Conservation (phyloP, 371 early-diverging fungal genomes). For the Choanephora cucurbitarum region DNA sequence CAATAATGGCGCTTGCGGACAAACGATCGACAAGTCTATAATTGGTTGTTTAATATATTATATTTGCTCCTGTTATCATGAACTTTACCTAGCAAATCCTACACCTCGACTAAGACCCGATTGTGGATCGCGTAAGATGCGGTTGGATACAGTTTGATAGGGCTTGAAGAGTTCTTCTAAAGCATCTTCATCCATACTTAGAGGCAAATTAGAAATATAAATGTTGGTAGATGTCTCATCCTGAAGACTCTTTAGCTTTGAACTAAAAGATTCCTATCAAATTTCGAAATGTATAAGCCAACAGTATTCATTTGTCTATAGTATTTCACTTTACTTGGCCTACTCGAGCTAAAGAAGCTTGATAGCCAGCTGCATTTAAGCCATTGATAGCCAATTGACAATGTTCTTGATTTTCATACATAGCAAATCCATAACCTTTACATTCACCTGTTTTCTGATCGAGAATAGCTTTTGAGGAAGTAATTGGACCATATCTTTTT, state of each 20-base stretch:
- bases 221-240: conserved; percentile 79
- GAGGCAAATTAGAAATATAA: conserved; percentile 81
- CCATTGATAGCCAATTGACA: conserved; percentile 68
- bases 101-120: conserved; percentile 68
- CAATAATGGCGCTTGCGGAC: conserved; percentile 67
- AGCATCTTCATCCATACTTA: conserved; percentile 68
- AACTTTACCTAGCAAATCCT: conserved; percentile 72
- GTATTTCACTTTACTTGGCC: conserved; percentile 46
- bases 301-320: too few relatives aligned
- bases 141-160: conserved; percentile 65
- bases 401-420: conserved; percentile 75
- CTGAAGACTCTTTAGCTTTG: conserved; percentile 71
- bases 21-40: conserved; percentile 68
- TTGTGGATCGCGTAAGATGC: conserved; percentile 68
- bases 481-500: conserved; percentile 75
- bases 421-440: conserved; percentile 91
- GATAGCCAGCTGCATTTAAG: conserved; percentile 63
- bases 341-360: conserved; percentile 77
- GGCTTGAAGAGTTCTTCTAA: conserved; percentile 68
- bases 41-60: too few relatives aligned
- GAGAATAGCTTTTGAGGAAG: conserved; percentile 83
- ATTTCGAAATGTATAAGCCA: not conserved
- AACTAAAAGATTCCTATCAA: conserved; percentile 76
- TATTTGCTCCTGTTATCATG: not conserved
- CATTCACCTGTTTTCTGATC: conserved; percentile 79